phyloP scores from a whole-genome alignment of 2,329 filamentous ascomycete genomes.

The Atkinsonella texensis region DNA sequence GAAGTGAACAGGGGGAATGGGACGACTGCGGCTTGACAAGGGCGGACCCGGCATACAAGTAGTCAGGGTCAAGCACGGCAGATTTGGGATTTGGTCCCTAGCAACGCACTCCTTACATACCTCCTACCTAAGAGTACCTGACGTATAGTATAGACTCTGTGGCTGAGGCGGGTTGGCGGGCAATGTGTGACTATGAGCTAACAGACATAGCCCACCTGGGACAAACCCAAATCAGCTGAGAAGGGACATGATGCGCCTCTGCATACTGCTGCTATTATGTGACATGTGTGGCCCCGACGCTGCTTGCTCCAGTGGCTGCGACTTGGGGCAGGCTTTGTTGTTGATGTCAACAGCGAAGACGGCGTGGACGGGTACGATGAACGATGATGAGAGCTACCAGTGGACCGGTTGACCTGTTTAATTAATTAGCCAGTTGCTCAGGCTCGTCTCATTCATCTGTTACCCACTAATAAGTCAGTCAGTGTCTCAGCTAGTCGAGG shows the following conservation, averaged over 20 bases:
- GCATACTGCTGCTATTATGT: background rate
- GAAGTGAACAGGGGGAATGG: background rate
- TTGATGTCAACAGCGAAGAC: background rate
- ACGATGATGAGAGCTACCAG: background rate
- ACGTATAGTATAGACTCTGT: background rate
- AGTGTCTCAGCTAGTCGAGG: slow-evolving; percentile 16
- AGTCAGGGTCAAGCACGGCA: background rate
- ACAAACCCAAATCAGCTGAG: slow-evolving; percentile 1
- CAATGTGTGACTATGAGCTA: background rate
- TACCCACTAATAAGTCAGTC: slow-evolving; percentile 12
- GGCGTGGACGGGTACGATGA: background rate
- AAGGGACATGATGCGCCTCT: background rate
- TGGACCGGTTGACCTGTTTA: slow-evolving; percentile 1
- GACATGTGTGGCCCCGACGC: background rate
- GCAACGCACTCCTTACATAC: background rate
- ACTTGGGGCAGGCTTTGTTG: background rate
- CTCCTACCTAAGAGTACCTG: no score
- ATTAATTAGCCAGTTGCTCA: slow-evolving; percentile 9
- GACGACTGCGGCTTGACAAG: background rate
- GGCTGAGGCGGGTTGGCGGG: background rate
- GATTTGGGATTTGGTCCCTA: background rate
- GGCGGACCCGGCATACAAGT: background rate
- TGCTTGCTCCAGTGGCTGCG: background rate
- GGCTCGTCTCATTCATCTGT: background rate
- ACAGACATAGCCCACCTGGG: background rate